Base-by-base conservation (phyloP, 208 protist species). In the Acanthamoeba royreba region DNA sequence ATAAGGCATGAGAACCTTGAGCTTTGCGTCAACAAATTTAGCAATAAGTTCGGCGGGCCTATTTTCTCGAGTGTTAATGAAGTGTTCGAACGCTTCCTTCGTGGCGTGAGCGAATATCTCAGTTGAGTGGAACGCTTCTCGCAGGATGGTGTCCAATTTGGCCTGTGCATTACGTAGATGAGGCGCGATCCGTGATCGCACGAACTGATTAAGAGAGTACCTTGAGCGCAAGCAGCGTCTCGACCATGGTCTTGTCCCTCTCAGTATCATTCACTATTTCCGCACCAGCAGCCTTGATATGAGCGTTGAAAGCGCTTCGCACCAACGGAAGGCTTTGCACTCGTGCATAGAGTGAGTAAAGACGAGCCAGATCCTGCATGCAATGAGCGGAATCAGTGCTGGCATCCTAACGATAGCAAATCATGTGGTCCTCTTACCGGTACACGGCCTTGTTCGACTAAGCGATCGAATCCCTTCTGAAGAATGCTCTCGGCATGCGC, bases 21-120 rank as follows among this genome's bases (percentile, higher is more conserved):
- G 94, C 47, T 98, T 97, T 2, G 86, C 94, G 91, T 99, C 98
- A 22, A 98, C 79, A 92, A 97, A 99, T 61, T 96, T 96, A 15
- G 96, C 96, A 74, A 90, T 97, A 63, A 99, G 96, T 94, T 99
- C 97, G 40, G 98, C 97, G 31, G 99, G 97, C 93, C 97, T 96
- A 58, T 97, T 97, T 38, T 96, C 95, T n/a, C 98, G 93, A 28
- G 95, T 86, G 49, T 98, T 98, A 35, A 99, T 94, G 55, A 98
- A 98, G 3, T 95, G 83, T 83, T 98, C 97, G 53, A 99, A 98
- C 22, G 97, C 97, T 72, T 99, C 98, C 93, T 98, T 96, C 8
- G 99, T 93, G 7, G 97, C 94, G 74, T 98, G 94, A 0, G 31
- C 45, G 7, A 98, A 94, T 5, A 89, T 25, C 17, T 96, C 93